Conservation (phyloP, 2,329 filamentous ascomycete genomes). For the Diaporthe citriasiana region DNA sequence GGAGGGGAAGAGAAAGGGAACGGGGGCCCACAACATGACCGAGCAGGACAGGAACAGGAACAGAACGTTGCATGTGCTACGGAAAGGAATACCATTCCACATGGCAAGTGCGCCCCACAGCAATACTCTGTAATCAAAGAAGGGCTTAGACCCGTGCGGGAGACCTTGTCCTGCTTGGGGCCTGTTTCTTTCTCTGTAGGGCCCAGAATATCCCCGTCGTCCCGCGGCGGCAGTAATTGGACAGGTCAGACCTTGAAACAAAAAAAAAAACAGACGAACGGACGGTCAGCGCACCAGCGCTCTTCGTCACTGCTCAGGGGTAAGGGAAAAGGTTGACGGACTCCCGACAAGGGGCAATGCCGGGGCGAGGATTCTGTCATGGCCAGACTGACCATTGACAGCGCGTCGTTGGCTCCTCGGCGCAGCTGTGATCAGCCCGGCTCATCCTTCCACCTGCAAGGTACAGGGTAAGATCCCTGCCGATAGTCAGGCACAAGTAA, state of each 20-base stretch:
- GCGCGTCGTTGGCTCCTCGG: conserved; percentile 11
- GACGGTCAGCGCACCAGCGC: conserved; percentile 26
- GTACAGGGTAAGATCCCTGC: conserved; percentile 41
- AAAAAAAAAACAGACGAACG: conserved; percentile 26
- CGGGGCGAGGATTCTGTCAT: conserved; percentile 3
- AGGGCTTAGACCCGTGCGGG: conserved; percentile 24
- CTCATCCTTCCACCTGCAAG: conserved; percentile 44
- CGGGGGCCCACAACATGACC: conserved; percentile 19
- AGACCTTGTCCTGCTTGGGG: background rate
- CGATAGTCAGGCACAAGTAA: conserved; percentile 39
- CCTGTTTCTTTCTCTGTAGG: conserved; percentile 6
- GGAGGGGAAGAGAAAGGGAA: conserved; percentile 20
- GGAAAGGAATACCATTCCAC: conserved; percentile 26
- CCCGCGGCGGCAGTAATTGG: conserved; percentile 21
- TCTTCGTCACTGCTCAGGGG: conserved; percentile 6
- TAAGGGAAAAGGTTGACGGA: background rate
- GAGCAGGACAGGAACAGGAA: conserved; percentile 19
- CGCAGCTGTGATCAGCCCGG: conserved; percentile 37
- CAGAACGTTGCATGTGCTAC: conserved; percentile 28
- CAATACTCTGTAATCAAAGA: conserved; percentile 17
- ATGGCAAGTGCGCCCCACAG: conserved; percentile 32
- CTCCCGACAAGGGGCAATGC: conserved; percentile 7
- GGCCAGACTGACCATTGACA: conserved; percentile 13
- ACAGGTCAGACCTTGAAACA: conserved; percentile 27
- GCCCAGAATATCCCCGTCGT: conserved; percentile 4